phyloP scores from a whole-genome alignment of 805 yeast genomes.

The Starmera dryadoides region DNA sequence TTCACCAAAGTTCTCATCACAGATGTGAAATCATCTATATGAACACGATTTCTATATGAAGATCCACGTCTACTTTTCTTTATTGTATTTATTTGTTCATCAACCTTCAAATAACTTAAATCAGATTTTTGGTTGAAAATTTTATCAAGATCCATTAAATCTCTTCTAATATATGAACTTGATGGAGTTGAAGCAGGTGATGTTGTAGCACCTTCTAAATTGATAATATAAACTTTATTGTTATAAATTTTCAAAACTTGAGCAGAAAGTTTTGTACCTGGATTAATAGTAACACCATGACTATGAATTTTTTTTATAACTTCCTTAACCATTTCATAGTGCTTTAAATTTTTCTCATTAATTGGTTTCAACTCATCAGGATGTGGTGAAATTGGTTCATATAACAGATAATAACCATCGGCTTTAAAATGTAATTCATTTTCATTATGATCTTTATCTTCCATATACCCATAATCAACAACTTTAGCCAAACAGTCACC shows the following conservation, averaged over 20 bases:
- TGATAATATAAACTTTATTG: conserved; percentile 13
- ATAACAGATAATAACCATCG: conserved; percentile 20
- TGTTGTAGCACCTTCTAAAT: conserved; percentile 14
- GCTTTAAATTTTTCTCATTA: conserved; percentile 5
- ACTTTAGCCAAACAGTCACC: conserved; percentile 17
- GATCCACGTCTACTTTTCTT: background rate
- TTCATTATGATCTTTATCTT: conserved; percentile 16
- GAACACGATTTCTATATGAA: no score
- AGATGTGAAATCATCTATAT: no score
- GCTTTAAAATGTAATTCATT: conserved; percentile 14
- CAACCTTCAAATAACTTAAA: background rate
- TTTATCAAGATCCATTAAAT: conserved; percentile 8
- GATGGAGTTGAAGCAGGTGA: no score
- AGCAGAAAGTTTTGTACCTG: conserved; percentile 5
- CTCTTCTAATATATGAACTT: conserved; percentile 5
- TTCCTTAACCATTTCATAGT: conserved; percentile 10
- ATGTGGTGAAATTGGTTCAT: conserved; percentile 13
- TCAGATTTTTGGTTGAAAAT: conserved; percentile 6
- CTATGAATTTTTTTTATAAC: conserved; percentile 13
- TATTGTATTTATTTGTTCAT: background rate
- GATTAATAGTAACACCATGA: conserved; percentile 15
- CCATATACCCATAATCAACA: conserved; percentile 19
- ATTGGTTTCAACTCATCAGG: conserved; percentile 10
- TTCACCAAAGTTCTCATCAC: no score
- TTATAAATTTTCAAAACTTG: conserved; percentile 15